These are phyloP conservation scores for Nannochloris sp. DNA, from an alignment of 139 green algal species.

Conservation along the genomic window DNA sequence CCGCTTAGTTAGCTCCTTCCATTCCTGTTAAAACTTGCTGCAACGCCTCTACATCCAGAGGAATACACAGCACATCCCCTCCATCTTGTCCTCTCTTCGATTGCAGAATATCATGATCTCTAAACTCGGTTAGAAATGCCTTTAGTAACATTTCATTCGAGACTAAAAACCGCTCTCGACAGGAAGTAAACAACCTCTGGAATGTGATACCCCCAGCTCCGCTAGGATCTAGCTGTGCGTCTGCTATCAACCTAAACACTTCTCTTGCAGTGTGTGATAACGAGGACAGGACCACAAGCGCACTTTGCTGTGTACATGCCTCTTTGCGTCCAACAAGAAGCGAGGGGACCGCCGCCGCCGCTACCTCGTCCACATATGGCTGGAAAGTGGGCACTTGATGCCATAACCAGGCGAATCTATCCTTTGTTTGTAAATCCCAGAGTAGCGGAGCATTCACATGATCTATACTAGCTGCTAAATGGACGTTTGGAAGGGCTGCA, in stretches of 20 bases:
- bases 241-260: slow-evolving; percentile 68
- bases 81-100: slow-evolving; percentile 34
- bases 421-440: slow-evolving; percentile 57
- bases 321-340: slow-evolving; percentile 36
- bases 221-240: slow-evolving; percentile 44
- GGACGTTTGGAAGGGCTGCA: slow-evolving; percentile 48
- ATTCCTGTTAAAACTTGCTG: slow-evolving; percentile 30
- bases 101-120: slow-evolving; percentile 68
- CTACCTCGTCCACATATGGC: slow-evolving; percentile 49
- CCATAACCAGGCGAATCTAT: slow-evolving; percentile 62
- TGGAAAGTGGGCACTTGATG: slow-evolving; percentile 61
- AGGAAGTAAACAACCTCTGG: slow-evolving; percentile 41
- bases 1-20: slow-evolving; percentile 22
- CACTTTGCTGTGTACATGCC: slow-evolving; percentile 32
- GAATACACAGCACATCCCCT: slow-evolving; percentile 53
- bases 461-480: slow-evolving; percentile 71
- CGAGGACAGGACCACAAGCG: slow-evolving; percentile 53
- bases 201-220: slow-evolving; percentile 6
- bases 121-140: slow-evolving; percentile 79
- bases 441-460: slow-evolving; percentile 73
- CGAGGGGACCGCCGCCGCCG: slow-evolving; percentile 22
- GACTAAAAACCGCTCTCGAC: slow-evolving; percentile 80
- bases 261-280: slow-evolving; percentile 52
- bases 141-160: slow-evolving; percentile 65
- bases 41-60: slow-evolving; percentile 32